Evolutionary conservation across 371 early-diverging fungal species (phyloP).

Genomic region (Rhizopus sp.): DNA sequence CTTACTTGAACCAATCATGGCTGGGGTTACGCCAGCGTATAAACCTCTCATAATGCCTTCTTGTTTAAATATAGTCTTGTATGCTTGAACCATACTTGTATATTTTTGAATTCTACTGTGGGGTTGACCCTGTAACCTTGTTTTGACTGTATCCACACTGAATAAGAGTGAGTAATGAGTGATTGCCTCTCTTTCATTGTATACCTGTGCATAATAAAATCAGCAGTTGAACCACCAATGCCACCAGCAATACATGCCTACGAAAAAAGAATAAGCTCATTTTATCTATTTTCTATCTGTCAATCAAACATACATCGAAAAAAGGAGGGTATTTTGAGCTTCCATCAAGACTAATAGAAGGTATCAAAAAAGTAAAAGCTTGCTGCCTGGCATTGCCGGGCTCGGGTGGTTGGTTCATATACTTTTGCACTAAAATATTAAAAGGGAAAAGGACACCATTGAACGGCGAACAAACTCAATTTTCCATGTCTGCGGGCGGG

Average conservation of each 20-base stretch:
- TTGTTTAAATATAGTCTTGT: slow-evolving; percentile 62
- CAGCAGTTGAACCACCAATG: slow-evolving; percentile 70
- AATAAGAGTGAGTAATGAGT: neutral
- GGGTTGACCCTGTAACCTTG: slow-evolving; percentile 72
- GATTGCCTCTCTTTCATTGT: neutral
- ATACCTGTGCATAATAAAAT: slow-evolving; percentile 77
- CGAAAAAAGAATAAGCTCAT: neutral
- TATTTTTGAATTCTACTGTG: slow-evolving; percentile 58
- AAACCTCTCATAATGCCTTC: slow-evolving; percentile 75
- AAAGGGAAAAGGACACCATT: neutral
- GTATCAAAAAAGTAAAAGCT: slow-evolving; percentile 24
- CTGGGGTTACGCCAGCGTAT: slow-evolving; percentile 74
- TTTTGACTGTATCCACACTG: slow-evolving; percentile 81
- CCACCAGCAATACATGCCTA: slow-evolving; percentile 73
- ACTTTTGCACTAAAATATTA: neutral
- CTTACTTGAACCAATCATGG: slow-evolving; percentile 74
- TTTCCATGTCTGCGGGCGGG: too few relatives aligned
- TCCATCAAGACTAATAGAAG: slow-evolving; percentile 30
- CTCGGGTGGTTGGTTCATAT: slow-evolving; percentile 21
- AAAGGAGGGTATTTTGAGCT: slow-evolving; percentile 45
- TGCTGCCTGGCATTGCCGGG: slow-evolving; percentile 15
- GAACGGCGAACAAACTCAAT: too few relatives aligned
- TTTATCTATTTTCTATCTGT: neutral
- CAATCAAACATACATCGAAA: slow-evolving; percentile 39
- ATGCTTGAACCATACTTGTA: slow-evolving; percentile 67